phyloP scores from a whole-genome alignment of 352 stramenopile species.

The Phytophthora ramorum region DNA sequence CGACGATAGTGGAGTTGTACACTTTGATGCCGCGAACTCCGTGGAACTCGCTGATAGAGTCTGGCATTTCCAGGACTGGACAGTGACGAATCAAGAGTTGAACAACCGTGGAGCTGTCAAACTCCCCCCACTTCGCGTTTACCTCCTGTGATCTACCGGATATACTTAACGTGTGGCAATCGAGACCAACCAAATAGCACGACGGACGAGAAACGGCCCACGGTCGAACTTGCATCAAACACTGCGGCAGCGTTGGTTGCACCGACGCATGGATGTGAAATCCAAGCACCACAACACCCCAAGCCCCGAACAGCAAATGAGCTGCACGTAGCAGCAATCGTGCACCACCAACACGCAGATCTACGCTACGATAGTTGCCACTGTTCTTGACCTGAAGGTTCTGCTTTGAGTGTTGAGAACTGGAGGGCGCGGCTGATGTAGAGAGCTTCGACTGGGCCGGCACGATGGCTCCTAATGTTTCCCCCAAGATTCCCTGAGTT shows the following conservation, averaged over 20 bases:
- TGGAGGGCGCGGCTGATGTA: background rate
- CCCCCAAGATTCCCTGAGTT: too few relatives aligned
- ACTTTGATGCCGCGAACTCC: conserved; percentile 26
- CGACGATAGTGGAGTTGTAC: conserved; percentile 42
- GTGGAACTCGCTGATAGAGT: conserved; percentile 18
- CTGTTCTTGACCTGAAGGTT: background rate
- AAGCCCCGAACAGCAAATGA: conserved; percentile 7
- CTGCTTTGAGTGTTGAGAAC: background rate
- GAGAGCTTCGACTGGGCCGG: too few relatives aligned
- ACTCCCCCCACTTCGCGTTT: conserved; percentile 3
- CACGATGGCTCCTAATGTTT: too few relatives aligned
- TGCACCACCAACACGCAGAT: background rate
- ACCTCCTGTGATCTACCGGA: conserved; percentile 16
- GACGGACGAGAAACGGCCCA: conserved; percentile 27
- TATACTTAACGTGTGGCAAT: conserved; percentile 25
- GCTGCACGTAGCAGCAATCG: background rate
- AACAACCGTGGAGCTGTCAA: conserved; percentile 29
- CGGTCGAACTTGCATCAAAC: conserved; percentile 25
- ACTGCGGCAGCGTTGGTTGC: conserved; percentile 8
- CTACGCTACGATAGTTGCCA: background rate
- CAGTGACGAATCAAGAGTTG: conserved; percentile 43
- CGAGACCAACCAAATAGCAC: conserved; percentile 37
- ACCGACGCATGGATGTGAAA: conserved; percentile 20
- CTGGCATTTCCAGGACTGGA: conserved; percentile 23
- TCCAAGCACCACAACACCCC: conserved; percentile 18